Base-by-base conservation (phyloP, 805 yeast genomes). In the Saitoella complicata region DNA sequence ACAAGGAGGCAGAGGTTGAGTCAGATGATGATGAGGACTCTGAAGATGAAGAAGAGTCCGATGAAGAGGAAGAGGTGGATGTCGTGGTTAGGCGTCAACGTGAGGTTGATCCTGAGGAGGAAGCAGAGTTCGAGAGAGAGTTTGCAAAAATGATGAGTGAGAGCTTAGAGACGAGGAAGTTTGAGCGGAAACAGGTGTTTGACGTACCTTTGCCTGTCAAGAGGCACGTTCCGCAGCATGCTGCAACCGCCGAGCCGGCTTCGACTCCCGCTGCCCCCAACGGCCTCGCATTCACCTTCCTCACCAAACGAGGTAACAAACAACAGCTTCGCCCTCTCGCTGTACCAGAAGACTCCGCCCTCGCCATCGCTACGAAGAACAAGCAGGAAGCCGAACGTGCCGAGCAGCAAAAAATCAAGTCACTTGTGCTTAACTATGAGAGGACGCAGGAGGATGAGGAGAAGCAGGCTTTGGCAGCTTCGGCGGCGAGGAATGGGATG, bases 141-240 rank as follows among this genome's bases (percentile, higher is more conserved):
- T 51, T 51, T 36, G 44, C 55, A 5, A 42, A 36, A 13, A 43
- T 52, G 50, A 41, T 50, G 44, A 36, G 46, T 5, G 55, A 52
- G 30, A 46, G 55, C 38, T 13, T 52, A 6, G 47, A 48, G 32
- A 39, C 52, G 7, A 44, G 54, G 6, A 45, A 42, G 13, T 31
- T 41, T 11, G 54, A 51, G 43, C 37, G 45, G 31, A 38, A 47
- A 7, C 37, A 46, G 7, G 44, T 45, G 13, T 46, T 51, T 32
- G 54, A 51, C 37, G 53, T 51, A 10, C 53, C 54, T 7, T 41
- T 51, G 7, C 54, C 54, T 7, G 37, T 51, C 40, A 45, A 42
- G 42, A 37, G 45, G n/a, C 5, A 42, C 6, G 36, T 10, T 8
- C 31, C 12, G 11, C 47, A 41, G 21, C 6, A 11, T 3, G 9